phyloP scores from a whole-genome alignment of 2,329 filamentous ascomycete genomes.

The Trichoderma citrinoviride region DNA sequence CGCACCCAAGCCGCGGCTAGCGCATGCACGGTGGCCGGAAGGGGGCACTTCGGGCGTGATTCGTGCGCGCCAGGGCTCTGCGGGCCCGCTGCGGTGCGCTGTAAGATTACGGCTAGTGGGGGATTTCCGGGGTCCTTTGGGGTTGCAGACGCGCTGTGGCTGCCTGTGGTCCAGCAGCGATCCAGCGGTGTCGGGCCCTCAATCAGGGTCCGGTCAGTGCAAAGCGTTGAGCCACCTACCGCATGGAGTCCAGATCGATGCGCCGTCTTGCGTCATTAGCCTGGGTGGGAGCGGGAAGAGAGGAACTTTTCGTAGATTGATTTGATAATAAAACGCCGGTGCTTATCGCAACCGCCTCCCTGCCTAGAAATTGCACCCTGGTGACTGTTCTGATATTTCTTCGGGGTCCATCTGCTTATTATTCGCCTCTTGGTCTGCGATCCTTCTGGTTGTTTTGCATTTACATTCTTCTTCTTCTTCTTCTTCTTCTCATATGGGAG shows the following conservation, averaged over 20 bases:
- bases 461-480: neutral
- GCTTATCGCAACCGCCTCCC: conserved; percentile 12
- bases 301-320: neutral
- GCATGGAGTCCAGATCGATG: neutral
- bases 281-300: neutral
- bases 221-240: neutral
- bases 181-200: conserved; percentile 10
- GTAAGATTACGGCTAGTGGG: conserved; percentile 2
- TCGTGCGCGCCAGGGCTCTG: neutral
- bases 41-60: neutral
- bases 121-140: conserved; percentile 8
- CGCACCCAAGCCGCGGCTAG: conserved; percentile 2
- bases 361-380: neutral
- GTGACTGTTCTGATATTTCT: neutral
- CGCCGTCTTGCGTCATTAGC: neutral
- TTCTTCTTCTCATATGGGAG: neutral
- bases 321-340: neutral
- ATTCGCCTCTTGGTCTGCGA: neutral
- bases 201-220: neutral
- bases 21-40: neutral
- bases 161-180: neutral
- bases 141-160: neutral
- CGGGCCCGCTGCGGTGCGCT: conserved; percentile 2
- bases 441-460: neutral
- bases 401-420: neutral